Percentiles rank a stretch among this genome's conserved stretches.
Evolutionary conservation across 305 asterid genomes (phyloP).

Genomic region (Fraxinus paxiana): DNA sequence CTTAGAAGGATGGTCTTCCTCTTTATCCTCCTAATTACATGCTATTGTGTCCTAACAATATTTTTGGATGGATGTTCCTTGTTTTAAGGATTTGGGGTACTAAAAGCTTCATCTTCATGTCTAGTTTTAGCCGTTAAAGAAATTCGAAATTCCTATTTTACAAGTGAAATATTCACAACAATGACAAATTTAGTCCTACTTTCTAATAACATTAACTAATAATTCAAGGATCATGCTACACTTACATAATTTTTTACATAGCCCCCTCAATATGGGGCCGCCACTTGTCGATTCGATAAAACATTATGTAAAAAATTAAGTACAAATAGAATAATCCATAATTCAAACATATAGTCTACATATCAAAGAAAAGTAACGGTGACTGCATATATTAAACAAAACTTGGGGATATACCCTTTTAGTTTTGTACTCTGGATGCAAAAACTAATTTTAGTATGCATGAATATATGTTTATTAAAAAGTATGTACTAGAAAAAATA

Average conservation of each 20-base stretch:
- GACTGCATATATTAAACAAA: neutral
- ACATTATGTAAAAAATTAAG: too few species aligned
- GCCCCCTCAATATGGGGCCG: too few species aligned
- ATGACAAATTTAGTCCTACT: neutral
- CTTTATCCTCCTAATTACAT: conserved; percentile 6
- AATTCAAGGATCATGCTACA: too few species aligned
- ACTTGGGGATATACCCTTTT: neutral
- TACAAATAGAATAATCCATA: too few species aligned
- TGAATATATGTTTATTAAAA: neutral
- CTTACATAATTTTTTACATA: too few species aligned
- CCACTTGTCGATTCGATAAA: too few species aligned
- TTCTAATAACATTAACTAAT: neutral
- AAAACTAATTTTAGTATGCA: neutral
- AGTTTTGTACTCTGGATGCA: neutral
- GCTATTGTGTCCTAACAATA: neutral
- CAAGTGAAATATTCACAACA: neutral
- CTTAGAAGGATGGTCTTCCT: neutral
- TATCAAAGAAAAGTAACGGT: neutral
- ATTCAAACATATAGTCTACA: neutral
- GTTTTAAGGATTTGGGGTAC: neutral
- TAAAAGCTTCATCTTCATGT: neutral
- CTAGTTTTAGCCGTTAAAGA: neutral
- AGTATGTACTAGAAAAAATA: neutral
- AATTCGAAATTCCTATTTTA: neutral
- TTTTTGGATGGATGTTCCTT: neutral